Conservation (phyloP, 1,284 basidiomycete genomes). For the Chondrostereum purpureum region DNA sequence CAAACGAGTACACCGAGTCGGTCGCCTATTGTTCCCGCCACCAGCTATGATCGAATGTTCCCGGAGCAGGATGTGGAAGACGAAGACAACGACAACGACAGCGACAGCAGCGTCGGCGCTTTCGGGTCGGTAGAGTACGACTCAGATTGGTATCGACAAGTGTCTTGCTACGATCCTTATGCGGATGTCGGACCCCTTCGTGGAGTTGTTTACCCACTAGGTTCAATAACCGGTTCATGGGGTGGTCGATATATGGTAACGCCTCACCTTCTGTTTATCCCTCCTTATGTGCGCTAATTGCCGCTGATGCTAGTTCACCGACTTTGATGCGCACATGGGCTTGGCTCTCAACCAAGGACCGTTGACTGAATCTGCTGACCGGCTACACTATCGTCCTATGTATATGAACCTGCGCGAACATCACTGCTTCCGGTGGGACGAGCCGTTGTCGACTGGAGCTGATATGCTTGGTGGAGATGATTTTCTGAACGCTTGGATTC, state of each 20-base stretch:
- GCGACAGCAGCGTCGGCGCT: too few relatives aligned
- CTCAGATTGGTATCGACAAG: conserved; percentile 37
- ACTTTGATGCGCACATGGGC: conserved; percentile 19
- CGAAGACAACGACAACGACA: conserved; percentile 9
- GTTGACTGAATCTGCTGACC: conserved; percentile 16
- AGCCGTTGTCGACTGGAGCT: conserved; percentile 27
- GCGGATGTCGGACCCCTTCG: conserved; percentile 26
- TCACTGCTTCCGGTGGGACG: conserved; percentile 33
- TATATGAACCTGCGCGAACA: conserved; percentile 38
- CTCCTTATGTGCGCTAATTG: not conserved
- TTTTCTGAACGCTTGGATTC: conserved; percentile 41
- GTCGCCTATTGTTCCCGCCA: conserved; percentile 6
- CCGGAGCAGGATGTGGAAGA: conserved; percentile 8
- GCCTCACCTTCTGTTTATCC: conserved; percentile 10
- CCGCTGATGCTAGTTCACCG: conserved; percentile 13
- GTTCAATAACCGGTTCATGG: conserved; percentile 36
- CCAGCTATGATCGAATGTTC: conserved; percentile 9
- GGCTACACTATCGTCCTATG: conserved; percentile 27
- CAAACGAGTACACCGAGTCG: conserved; percentile 26
- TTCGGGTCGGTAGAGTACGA: conserved; percentile 26
- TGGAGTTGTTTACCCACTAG: conserved; percentile 33
- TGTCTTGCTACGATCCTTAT: conserved; percentile 31
- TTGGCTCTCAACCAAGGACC: conserved; percentile 17
- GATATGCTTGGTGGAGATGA: conserved; percentile 30
- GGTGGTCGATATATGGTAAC: conserved; percentile 33